phyloP scores from a whole-genome alignment of 1,284 basidiomycete genomes.

The Puccinia triticina region DNA sequence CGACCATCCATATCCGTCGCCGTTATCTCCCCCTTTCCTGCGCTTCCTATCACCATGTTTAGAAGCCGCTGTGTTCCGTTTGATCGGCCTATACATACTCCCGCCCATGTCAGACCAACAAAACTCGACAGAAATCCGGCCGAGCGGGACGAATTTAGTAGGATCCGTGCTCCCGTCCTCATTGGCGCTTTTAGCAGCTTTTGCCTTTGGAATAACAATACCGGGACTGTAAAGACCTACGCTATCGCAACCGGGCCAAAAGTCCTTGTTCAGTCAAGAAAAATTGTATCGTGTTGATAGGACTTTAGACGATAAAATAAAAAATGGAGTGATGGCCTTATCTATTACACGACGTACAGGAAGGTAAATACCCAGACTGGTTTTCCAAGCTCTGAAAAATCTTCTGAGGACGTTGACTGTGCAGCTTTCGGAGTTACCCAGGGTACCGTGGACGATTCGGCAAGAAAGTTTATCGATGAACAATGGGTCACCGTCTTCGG shows the following conservation, averaged over 20 bases:
- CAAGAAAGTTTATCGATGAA: conserved; percentile 60
- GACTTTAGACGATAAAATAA: too few relatives aligned
- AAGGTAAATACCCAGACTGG: conserved; percentile 60
- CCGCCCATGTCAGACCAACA: conserved; percentile 59
- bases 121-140: conserved; percentile 61
- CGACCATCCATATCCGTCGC: conserved; percentile 56
- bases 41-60: background rate
- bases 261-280: too few relatives aligned
- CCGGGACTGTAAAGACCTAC: conserved; percentile 59
- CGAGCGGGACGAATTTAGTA: conserved; percentile 58
- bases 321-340: background rate
- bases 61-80: background rate
- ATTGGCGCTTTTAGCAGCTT: conserved; percentile 55
- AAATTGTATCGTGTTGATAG: too few relatives aligned
- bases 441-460: conserved; percentile 60
- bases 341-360: conserved; percentile 56
- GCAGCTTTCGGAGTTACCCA: conserved; percentile 58
- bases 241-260: background rate
- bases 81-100: conserved; percentile 53
- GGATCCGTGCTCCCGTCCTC: conserved; percentile 55
- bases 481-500: conserved; percentile 49
- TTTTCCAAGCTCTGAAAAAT: conserved; percentile 58
- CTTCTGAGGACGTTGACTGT: conserved; percentile 59
- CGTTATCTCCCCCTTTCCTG: conserved; percentile 55
- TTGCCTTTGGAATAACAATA: conserved; percentile 59